Evolutionary conservation across 2,329 filamentous ascomycete genomes (phyloP).

Genomic region (Pestalotiopsis sp.): DNA sequence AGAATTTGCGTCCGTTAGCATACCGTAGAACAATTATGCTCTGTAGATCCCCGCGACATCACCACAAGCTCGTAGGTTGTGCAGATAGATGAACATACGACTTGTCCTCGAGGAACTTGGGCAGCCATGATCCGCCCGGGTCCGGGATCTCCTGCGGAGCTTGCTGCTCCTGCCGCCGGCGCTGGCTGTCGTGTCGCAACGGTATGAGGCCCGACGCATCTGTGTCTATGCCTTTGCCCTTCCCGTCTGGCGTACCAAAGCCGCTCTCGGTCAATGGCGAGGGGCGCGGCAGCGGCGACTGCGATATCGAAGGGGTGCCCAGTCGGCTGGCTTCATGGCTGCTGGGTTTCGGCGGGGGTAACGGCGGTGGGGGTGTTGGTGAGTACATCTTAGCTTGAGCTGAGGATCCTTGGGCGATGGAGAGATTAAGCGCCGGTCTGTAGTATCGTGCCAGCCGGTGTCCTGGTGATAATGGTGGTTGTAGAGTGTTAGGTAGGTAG

Average conservation of each 20-base stretch:
- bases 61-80: not conserved
- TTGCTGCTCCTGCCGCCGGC: constrained; percentile 28
- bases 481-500: too few relatives aligned
- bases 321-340: constrained; percentile 69
- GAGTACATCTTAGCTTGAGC: constrained; percentile 26
- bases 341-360: constrained; percentile 70
- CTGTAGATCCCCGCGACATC: not conserved
- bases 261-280: constrained; percentile 34
- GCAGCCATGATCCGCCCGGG: constrained; percentile 75
- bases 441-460: not conserved
- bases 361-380: constrained; percentile 59
- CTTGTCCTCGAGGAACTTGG: constrained; percentile 75
- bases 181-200: constrained; percentile 18
- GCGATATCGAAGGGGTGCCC: constrained; percentile 58
- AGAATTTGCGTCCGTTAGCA: constrained; percentile 9
- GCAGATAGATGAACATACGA: constrained; percentile 52
- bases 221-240: constrained; percentile 20
- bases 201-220: constrained; percentile 32
- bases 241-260: constrained; percentile 23
- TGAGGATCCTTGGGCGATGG: not conserved
- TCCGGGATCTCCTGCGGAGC: constrained; percentile 47
- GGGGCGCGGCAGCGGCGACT: constrained; percentile 45
- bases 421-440: not conserved
- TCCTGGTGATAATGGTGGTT: too few relatives aligned
- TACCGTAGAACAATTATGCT: not conserved